Conservation (phyloP, 306 rosid genomes). For the Corylus heterophylla region DNA sequence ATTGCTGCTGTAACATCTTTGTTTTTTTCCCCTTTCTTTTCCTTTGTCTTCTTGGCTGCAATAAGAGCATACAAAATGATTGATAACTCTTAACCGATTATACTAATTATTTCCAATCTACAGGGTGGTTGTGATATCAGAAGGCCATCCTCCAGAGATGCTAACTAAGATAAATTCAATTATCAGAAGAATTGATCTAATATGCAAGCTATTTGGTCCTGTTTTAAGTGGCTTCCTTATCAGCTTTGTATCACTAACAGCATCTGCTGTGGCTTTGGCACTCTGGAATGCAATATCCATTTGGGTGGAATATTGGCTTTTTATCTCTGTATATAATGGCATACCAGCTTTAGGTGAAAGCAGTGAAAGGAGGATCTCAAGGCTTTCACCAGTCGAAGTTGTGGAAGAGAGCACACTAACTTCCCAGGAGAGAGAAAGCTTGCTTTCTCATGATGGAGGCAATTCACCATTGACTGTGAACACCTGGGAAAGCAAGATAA, state of each 20-base stretch:
- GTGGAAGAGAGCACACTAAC: slow-evolving; percentile 28
- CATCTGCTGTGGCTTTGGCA: slow-evolving; percentile 78
- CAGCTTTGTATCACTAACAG: slow-evolving; percentile 77
- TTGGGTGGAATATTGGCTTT: slow-evolving; percentile 88
- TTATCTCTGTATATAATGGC: slow-evolving; percentile 71
- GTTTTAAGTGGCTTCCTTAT: slow-evolving; percentile 79
- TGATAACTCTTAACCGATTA: background rate
- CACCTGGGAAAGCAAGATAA: slow-evolving; percentile 28
- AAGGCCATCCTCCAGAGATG: slow-evolving; percentile 59
- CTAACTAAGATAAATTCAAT: slow-evolving; percentile 72
- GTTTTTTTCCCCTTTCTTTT: background rate
- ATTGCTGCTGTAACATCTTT: background rate
- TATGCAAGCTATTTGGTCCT: slow-evolving; percentile 80
- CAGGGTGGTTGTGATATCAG: slow-evolving; percentile 91
- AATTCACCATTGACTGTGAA: slow-evolving; percentile 17
- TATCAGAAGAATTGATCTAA: slow-evolving; percentile 79
- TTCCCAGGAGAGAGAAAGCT: slow-evolving; percentile 32
- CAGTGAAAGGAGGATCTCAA: slow-evolving; percentile 50
- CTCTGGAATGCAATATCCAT: slow-evolving; percentile 67
- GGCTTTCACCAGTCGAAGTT: slow-evolving; percentile 32
- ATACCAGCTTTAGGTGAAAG: slow-evolving; percentile 68
- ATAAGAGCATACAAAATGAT: background rate
- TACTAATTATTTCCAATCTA: slow-evolving; percentile 11
- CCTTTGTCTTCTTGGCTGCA: background rate
- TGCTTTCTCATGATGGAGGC: slow-evolving; percentile 27